Evolutionary conservation across 1,284 basidiomycete species (phyloP).

Genomic region (Ustilago tritici): DNA sequence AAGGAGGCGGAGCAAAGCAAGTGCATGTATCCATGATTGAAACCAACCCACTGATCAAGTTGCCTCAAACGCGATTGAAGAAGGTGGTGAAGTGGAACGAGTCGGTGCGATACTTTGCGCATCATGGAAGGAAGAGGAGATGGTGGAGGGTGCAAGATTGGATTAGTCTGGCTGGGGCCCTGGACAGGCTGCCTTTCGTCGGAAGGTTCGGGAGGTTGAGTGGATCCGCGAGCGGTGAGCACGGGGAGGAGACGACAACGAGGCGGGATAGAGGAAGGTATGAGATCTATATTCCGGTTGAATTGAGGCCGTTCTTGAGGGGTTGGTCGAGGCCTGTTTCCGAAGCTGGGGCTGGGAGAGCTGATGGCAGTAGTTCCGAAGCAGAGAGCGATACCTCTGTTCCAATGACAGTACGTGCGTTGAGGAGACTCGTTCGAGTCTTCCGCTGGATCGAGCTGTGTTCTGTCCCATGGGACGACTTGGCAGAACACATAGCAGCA

Average conservation of each 20-base stretch:
- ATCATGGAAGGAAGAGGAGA: conserved; percentile 7
- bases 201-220: conserved; percentile 22
- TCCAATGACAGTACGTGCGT: conserved; percentile 7
- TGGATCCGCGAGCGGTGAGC: background rate
- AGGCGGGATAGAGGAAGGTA: conserved; percentile 15
- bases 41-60: conserved; percentile 24
- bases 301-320: conserved; percentile 28
- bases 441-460: conserved; percentile 36
- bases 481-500: conserved; percentile 43
- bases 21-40: conserved; percentile 41
- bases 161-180: background rate
- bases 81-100: conserved; percentile 53
- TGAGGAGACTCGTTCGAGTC: conserved; percentile 27
- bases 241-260: background rate
- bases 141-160: conserved; percentile 20
- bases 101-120: conserved; percentile 32
- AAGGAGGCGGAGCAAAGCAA: conserved; percentile 13
- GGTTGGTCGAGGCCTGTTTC: conserved; percentile 25
- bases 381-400: background rate
- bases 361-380: background rate
- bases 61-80: conserved; percentile 36
- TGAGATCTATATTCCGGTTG: conserved; percentile 26
- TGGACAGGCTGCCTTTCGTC: conserved; percentile 30
- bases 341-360: conserved; percentile 1
- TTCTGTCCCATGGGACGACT: conserved; percentile 34